phyloP scores from a whole-genome alignment of 148 eudicot genomes.

The Chenopodium formosanum region DNA sequence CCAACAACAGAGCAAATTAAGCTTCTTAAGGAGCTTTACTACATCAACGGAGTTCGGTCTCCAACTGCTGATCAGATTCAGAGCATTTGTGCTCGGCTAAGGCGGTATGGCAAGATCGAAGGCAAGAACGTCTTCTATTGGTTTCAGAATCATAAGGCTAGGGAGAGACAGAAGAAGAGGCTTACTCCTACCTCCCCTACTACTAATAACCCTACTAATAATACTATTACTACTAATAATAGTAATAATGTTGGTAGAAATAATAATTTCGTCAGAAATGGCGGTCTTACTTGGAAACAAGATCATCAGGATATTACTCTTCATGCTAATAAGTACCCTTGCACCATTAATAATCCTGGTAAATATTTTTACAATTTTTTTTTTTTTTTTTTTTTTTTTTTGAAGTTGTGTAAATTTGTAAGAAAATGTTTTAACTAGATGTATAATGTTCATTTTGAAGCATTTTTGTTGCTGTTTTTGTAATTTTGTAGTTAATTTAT shows the following conservation, averaged over 20 bases:
- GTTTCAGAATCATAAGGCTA: constrained; percentile 97
- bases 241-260: constrained; percentile 3
- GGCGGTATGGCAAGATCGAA: constrained; percentile 97
- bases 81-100: constrained; percentile 68
- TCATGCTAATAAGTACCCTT: constrained; percentile 42
- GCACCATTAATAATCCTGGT: constrained; percentile 30
- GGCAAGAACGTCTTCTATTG: constrained; percentile 98
- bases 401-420: too few relatives aligned
- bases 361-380: not conserved
- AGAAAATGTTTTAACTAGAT: too few relatives aligned
- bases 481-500: not conserved
- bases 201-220: not conserved
- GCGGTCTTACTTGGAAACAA: constrained; percentile 27
- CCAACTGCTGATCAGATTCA: constrained; percentile 92
- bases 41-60: constrained; percentile 84
- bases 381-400: too few relatives aligned
- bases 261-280: constrained; percentile 17
- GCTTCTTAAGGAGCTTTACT: constrained; percentile 89
- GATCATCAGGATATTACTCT: constrained; percentile 29
- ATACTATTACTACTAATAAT: not conserved
- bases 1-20: constrained; percentile 95
- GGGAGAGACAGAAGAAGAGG: constrained; percentile 94
- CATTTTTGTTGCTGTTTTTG: not conserved
- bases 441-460: not conserved
- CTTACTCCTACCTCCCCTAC: constrained; percentile 35